Evolutionary conservation across 768 basidiomycete species (phyloP), one percentile per base, ranked within the genome.

Genomic region (Pleurotus citrinopileatus): DNA sequence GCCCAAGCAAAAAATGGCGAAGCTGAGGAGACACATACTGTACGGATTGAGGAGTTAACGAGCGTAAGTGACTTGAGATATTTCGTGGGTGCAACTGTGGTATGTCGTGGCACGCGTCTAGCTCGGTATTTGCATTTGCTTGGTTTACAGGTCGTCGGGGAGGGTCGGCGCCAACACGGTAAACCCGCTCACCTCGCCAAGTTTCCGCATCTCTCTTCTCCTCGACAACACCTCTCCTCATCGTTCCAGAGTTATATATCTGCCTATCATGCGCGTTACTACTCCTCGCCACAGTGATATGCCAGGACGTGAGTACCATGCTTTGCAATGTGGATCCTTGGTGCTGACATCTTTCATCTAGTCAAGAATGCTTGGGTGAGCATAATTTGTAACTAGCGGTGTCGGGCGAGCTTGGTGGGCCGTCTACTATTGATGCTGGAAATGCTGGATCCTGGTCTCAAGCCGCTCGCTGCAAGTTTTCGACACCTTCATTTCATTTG

Each of bases 281-380:
- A 66, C 79, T 67, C 68, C 77, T 56, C 79, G 80, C 63, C 69
- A 65, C 23, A 82, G 85, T 63, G 91, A 87, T 22, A 94, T 94
- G 90, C 92, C 92, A 46, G 86, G 86, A 71, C 77, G 91, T 91
- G 67, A 69, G 88, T 83, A 4, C 32, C 27, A 3, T 37, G n/a
- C 42, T 8, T 22, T 27, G 7, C 50, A 26, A 57, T 22, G 52
- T 56, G 23, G 23, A 57, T 50, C 29, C 22, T 45, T 52, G 48
- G n/a, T 36, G 44, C 15, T 34, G 34, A 23, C 5, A 25, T 22
- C 32, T 40, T 22, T 28, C 17, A 26, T 50, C 32, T 59, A 93
- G 92, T 81, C 73, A 89, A 89, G 76, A 19, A 19, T 2, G 78
- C 78, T 75, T 94, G 84, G 71, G 91, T 93, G 77, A 81, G 91